phyloP scores from a whole-genome alignment of 345 rosid genomes.

The Lepidium didymum region DNA sequence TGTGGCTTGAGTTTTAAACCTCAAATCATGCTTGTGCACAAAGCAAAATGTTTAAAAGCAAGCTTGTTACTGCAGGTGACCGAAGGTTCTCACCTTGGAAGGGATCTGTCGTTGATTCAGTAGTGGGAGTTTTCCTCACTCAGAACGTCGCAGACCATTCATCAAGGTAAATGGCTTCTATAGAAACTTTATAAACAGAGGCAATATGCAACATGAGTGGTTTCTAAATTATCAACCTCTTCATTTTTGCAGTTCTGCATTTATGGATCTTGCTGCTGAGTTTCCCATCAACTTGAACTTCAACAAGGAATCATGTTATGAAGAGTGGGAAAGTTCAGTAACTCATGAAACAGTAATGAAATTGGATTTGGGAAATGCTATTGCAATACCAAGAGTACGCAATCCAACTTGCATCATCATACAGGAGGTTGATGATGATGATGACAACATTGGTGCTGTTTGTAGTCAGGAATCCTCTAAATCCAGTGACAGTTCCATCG shows the following conservation, averaged over 20 bases:
- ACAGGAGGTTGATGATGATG: conserved; percentile 32
- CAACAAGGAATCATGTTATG: conserved; percentile 23
- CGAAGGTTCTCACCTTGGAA: conserved; percentile 91
- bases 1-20: neutral
- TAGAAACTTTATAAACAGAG: neutral
- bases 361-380: conserved; percentile 34
- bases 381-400: conserved; percentile 23
- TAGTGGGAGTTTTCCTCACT: conserved; percentile 86
- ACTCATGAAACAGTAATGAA: conserved; percentile 31
- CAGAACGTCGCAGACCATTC: conserved; percentile 91
- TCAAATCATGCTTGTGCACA: neutral
- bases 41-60: neutral
- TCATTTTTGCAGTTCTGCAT: conserved; percentile 60
- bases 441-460: conserved; percentile 35
- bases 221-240: conserved; percentile 4
- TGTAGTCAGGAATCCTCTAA: conserved; percentile 35
- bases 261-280: conserved; percentile 70
- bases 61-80: conserved; percentile 49
- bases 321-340: conserved; percentile 34
- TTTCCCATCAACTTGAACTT: conserved; percentile 43
- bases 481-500: conserved; percentile 10
- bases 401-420: conserved; percentile 43
- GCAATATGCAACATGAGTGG: neutral
- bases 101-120: conserved; percentile 94
- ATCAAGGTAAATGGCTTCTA: conserved; percentile 53